Base-by-base conservation (phyloP, 257 asterid genomes). In the Cruciata laevipes region DNA sequence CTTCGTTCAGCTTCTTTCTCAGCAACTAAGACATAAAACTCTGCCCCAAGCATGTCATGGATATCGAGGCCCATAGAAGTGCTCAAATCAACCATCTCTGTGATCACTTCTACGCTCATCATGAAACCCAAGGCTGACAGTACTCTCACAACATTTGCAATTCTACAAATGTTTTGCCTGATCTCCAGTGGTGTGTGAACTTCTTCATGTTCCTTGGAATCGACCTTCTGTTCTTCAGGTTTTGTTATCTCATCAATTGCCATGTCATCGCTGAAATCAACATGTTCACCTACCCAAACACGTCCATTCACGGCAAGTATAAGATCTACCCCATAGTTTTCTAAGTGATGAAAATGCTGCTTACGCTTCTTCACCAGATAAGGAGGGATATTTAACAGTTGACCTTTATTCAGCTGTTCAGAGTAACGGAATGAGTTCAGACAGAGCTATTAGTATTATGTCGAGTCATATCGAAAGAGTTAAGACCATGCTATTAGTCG, bases 211-310 rank as follows among this genome's bases (percentile, higher is more conserved):
- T 71, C 84, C 13, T 72, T 78, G 16, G 65, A 62, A 21, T 76
- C 72, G 71, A 69, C 62, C 31, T 61, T 81, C 66, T 71, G 76
- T 69, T 71, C 79, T 66, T 77, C 92, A 10, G 87, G 38, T 70
- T 81, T 85, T 73, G 74, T 74, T n/a, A 67, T 40, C 68, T 70
- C 76, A 77, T 89, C 96, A 60, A 80, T 90, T 20, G 56, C 71
- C 86, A 82, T 86, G 71, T 78, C 95, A 63, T 86, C 95, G 76
- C 81, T 85, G 71, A 79, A 83, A 65, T 79, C 91, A 56, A 88
- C 89, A 63, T 88, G 98, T 67, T 93, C 94, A 38, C 98, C 98
- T 32, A 90, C 82, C 97, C 98, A 93, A 79, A 93, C 64, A 77
- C 85, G 88, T 57, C 98, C 98, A 52, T 93, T 93, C 77, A 91